These are phyloP conservation scores for Phialemoniopsis sp. DNA, from an alignment of 2,329 filamentous ascomycete genomes.

Conservation along the genomic window DNA sequence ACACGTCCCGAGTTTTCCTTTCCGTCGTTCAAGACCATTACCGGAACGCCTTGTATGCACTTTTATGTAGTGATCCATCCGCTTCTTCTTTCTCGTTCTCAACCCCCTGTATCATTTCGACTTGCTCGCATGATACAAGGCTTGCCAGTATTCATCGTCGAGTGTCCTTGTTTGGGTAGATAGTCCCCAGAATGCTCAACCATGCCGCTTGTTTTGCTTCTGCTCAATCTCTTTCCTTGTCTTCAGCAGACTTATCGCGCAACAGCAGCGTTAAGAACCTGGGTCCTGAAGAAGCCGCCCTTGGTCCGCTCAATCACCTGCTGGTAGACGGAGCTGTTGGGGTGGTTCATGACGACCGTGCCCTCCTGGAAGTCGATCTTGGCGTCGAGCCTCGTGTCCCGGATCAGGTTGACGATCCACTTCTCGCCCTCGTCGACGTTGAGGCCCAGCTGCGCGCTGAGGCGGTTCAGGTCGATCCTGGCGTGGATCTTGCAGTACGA, in stretches of 20 bases:
- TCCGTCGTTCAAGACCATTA: no score
- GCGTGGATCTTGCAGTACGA: constrained; percentile 99
- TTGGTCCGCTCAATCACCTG: constrained; percentile 99
- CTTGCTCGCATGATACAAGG: no score
- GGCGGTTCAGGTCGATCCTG: constrained; percentile 95
- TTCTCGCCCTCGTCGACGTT: constrained; percentile 97
- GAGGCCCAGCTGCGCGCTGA: constrained; percentile 86
- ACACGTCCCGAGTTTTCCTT: no score
- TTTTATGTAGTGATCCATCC: no score
- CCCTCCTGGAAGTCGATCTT: constrained; percentile 99
- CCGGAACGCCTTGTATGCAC: no score
- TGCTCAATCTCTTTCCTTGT: neutral
- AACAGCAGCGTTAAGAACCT: constrained; percentile 75
- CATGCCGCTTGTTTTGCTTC: no score
- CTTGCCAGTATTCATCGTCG: no score
- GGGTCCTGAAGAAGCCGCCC: constrained; percentile 97
- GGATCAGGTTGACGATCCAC: constrained; percentile 99
- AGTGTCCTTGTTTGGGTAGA: no score
- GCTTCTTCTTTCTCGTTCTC: no score
- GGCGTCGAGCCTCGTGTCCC: constrained; percentile 93
- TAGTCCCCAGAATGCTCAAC: no score
- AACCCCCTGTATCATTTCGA: no score
- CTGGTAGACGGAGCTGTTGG: constrained; percentile 96
- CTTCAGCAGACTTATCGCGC: constrained; percentile 35
- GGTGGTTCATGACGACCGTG: constrained; percentile 99